These are phyloP conservation scores for Coniochaeta ligniaria DNA, from an alignment of 2,329 filamentous ascomycete genomes.

Conservation along the genomic window DNA sequence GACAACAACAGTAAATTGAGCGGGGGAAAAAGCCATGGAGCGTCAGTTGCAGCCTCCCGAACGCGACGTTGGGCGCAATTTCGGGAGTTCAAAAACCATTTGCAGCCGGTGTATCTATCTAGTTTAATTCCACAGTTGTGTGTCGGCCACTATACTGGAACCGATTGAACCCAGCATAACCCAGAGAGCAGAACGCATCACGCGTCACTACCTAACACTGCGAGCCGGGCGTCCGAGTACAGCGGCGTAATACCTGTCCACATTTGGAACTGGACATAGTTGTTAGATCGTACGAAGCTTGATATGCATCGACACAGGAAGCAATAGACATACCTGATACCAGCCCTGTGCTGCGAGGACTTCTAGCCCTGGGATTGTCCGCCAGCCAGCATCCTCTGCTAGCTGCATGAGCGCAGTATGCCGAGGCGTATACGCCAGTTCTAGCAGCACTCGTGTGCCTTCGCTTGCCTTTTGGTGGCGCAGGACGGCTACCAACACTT, in stretches of 20 bases:
- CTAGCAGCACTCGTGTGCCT: conserved; percentile 59
- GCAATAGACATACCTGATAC: conserved; percentile 59
- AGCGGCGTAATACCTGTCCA: conserved; percentile 79
- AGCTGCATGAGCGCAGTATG: conserved; percentile 80
- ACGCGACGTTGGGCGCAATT: too few species aligned
- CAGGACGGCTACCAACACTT: conserved; percentile 52
- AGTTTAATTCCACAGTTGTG: neutral
- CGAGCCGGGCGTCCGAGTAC: conserved; percentile 60
- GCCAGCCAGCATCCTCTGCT: conserved; percentile 72
- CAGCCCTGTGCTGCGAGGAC: conserved; percentile 83
- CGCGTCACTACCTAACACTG: conserved; percentile 32
- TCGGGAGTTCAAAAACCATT: too few species aligned
- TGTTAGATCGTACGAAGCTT: neutral
- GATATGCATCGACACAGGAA: neutral
- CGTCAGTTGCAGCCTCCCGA: too few species aligned
- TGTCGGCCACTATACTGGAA: neutral
- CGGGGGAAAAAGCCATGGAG: too few species aligned
- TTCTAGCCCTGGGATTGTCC: conserved; percentile 78
- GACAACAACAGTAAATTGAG: too few species aligned
- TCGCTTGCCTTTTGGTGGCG: conserved; percentile 25
- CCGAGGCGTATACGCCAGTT: conserved; percentile 94
- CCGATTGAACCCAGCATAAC: neutral
- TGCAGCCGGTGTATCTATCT: neutral
- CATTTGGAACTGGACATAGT: conserved; percentile 55
- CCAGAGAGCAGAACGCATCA: neutral